Evolutionary conservation across 352 stramenopile species (phyloP), one percentile per base, ranked within the genome.

Genomic region (Pythium scleroteichum): DNA sequence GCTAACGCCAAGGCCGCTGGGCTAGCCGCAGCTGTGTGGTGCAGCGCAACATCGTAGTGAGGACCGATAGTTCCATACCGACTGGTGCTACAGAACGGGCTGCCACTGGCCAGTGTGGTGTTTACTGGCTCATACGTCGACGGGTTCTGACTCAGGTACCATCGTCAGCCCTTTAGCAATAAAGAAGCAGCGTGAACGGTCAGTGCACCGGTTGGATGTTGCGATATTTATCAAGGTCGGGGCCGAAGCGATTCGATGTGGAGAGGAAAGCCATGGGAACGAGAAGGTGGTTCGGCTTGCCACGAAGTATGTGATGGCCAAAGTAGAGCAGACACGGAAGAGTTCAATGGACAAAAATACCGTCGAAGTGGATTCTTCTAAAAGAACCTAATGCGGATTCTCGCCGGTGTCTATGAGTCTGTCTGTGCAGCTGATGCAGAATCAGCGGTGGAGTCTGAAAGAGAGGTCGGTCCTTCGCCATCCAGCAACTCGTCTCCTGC

Each of bases 211-310:
- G 79, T 42, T 82, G 62, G 19, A 67, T 68, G 9, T 76, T 66
- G 48, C 61, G 68, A 52, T 68, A 59, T 19, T 39, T 62, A 55
- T 77, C 55, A 26, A 85, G 66, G 53, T 76, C 69, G 19, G 76
- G 75, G 4, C 75, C 75, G 49, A 89, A 89, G 16, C 79, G 75
- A 13, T 51, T 54, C n/a, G 76, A 63, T 0, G 62, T 70, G 12
- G 71, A 73, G 49, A 83, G 62, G 68, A 89, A 87, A 20, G 75
- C 75, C 76, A 88, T 81, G 12, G 23, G 17, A 20, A 58, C 10
- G 2, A 19, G 16, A n/a, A n/a, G n/a, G n/a, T n/a, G n/a, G n/a
- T n/a, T n/a, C n/a, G n/a, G n/a, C n/a, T n/a, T n/a, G n/a, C n/a
- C n/a, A n/a, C n/a, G n/a, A n/a, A n/a, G n/a, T n/a, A n/a, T n/a